Percentiles rank a stretch among this genome's conserved stretches.
Evolutionary conservation across 768 basidiomycete genomes (phyloP).

Genomic region (Erythrobasidium yunnanense): DNA sequence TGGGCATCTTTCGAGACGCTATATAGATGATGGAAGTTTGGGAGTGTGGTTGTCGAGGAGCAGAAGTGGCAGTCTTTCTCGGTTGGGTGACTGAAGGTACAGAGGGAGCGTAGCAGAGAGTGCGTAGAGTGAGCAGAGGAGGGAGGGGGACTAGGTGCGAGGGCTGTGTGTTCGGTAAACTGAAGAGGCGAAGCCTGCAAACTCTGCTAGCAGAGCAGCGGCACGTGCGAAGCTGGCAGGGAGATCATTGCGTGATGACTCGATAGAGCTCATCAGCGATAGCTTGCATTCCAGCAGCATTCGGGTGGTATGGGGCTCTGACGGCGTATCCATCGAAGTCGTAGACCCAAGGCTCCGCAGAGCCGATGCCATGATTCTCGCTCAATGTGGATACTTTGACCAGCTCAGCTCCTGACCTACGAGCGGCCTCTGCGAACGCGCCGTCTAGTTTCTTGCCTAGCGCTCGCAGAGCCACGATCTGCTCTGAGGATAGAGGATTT

Average conservation of each 20-base stretch:
- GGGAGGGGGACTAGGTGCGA: too few relatives aligned
- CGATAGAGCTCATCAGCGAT: background rate
- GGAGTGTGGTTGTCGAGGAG: too few relatives aligned
- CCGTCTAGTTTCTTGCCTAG: background rate
- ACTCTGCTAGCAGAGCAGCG: too few relatives aligned
- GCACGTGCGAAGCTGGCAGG: background rate
- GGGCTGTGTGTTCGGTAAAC: too few relatives aligned
- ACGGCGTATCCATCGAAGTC: background rate
- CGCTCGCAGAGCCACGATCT: background rate
- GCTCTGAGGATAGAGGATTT: background rate
- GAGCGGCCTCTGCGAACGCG: background rate
- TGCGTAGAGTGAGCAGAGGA: too few relatives aligned
- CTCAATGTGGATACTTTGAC: background rate
- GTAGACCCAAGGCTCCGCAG: background rate
- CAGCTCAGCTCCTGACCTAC: background rate
- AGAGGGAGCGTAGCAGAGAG: too few relatives aligned
- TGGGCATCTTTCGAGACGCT: too few relatives aligned
- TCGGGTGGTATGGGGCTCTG: background rate
- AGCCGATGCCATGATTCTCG: background rate
- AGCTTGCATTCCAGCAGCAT: background rate
- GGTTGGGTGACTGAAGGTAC: too few relatives aligned
- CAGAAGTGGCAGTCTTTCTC: too few relatives aligned
- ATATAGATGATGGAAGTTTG: too few relatives aligned
- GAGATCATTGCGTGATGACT: background rate
- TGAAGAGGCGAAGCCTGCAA: too few relatives aligned